Evolutionary conservation across 306 rosid species (phyloP).

Genomic region (Inga leiocalycina): DNA sequence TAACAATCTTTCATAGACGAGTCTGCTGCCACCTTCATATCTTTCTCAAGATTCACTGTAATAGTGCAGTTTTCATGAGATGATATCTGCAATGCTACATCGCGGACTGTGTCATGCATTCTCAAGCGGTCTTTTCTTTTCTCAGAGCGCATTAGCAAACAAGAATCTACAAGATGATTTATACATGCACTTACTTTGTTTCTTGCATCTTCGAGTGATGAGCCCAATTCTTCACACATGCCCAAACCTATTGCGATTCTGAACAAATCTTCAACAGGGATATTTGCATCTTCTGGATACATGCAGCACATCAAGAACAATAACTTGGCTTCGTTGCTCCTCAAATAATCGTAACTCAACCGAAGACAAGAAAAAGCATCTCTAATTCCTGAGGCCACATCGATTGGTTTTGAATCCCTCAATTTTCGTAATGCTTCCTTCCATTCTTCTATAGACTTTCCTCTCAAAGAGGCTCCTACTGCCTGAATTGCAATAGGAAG

Average conservation of each 20-base stretch:
- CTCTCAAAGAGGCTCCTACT: not conserved
- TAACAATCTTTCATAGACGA: no score
- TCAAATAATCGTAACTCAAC: constrained; percentile 4
- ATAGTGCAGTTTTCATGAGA: not conserved
- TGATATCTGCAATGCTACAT: not conserved
- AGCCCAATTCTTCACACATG: not conserved
- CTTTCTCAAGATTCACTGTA: no score
- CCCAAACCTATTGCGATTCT: not conserved
- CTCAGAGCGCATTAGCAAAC: constrained; percentile 13
- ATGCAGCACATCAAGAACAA: not conserved
- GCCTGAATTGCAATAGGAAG: constrained; percentile 10
- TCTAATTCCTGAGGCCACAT: not conserved
- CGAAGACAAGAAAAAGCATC: not conserved
- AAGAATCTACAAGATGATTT: constrained; percentile 7
- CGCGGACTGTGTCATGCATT: constrained; percentile 23
- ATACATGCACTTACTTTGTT: not conserved
- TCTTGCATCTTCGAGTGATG: not conserved
- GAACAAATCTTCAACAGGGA: constrained; percentile 7
- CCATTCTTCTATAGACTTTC: not conserved
- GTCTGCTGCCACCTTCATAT: no score
- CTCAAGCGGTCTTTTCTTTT: constrained; percentile 16
- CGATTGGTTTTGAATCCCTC: not conserved
- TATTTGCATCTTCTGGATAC: constrained; percentile 5
- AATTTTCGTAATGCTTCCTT: not conserved
- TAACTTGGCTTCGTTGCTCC: not conserved